Evolutionary conservation across 371 early-diverging fungal genomes (phyloP).

Genomic region (Haplosporangium sp.): DNA sequence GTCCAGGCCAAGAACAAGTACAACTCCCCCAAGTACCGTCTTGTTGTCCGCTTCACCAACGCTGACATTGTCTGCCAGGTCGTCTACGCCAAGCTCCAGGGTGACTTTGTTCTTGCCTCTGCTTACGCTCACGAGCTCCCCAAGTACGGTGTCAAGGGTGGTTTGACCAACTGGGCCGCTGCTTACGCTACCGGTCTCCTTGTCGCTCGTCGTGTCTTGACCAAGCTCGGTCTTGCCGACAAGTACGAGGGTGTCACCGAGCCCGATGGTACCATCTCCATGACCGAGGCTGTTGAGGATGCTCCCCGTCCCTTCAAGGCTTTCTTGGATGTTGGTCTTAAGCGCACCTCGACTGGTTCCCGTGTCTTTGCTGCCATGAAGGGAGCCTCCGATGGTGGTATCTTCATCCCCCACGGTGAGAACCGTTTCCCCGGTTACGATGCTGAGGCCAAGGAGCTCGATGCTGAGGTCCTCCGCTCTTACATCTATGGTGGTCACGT

Average conservation of each 20-base stretch:
- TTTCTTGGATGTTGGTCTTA: constrained; percentile 99
- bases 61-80: constrained; percentile 98
- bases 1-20: constrained; percentile 99
- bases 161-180: constrained; percentile 99
- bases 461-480: constrained; percentile 95
- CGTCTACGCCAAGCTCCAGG: constrained; percentile 98
- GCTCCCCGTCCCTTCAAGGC: constrained; percentile 99
- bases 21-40: constrained; percentile 99
- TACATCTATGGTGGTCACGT: constrained; percentile 99
- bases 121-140: constrained; percentile 99
- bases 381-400: constrained; percentile 99
- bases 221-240: constrained; percentile 95
- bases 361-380: constrained; percentile 99
- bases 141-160: constrained; percentile 98
- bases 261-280: constrained; percentile 92
- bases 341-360: constrained; percentile 99
- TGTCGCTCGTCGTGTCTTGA: constrained; percentile 96
- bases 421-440: constrained; percentile 99
- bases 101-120: constrained; percentile 97
- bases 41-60: constrained; percentile 99
- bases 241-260: constrained; percentile 97
- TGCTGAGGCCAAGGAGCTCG: constrained; percentile 90
- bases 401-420: constrained; percentile 98
- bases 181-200: constrained; percentile 99
- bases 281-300: constrained; percentile 94